Evolutionary conservation across 2,329 filamentous ascomycete genomes (phyloP).

Genomic region (Colletotrichum trifolii): DNA sequence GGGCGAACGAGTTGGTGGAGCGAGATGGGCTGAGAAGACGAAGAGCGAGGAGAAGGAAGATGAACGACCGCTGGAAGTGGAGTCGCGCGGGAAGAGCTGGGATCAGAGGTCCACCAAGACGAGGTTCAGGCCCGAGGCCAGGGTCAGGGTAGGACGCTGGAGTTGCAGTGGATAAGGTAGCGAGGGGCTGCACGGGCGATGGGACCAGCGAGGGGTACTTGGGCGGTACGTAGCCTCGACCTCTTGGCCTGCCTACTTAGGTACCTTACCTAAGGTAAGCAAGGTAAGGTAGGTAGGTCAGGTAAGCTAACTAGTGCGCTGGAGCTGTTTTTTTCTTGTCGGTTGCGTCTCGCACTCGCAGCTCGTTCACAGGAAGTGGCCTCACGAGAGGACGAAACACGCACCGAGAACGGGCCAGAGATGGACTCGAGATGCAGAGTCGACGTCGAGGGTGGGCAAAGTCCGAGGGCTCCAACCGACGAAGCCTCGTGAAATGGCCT

Average conservation of each 20-base stretch:
- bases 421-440: too few relatives aligned
- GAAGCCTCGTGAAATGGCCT: not conserved
- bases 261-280: not conserved
- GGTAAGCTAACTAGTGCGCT: too few relatives aligned
- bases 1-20: slow-evolving; percentile 22
- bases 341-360: too few relatives aligned
- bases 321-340: too few relatives aligned
- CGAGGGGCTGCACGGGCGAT: slow-evolving; percentile 5
- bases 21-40: slow-evolving; percentile 28
- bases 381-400: too few relatives aligned
- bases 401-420: too few relatives aligned
- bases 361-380: too few relatives aligned
- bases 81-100: slow-evolving; percentile 35
- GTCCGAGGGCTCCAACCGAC: too few relatives aligned
- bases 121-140: slow-evolving; percentile 19
- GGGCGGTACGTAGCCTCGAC: slow-evolving; percentile 13
- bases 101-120: slow-evolving; percentile 20
- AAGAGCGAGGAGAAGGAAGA: slow-evolving; percentile 34
- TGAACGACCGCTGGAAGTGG: slow-evolving; percentile 28
- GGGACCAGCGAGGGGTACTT: slow-evolving; percentile 14
- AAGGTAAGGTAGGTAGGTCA: not conserved
- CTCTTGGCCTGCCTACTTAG: not conserved
- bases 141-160: slow-evolving; percentile 31
- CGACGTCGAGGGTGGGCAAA: too few relatives aligned
- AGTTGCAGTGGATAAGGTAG: slow-evolving; percentile 17